Evolutionary conservation across 495 filamentous ascomycete genomes (phyloP), one percentile per base, ranked within the genome.

Genomic region (Aspergillus steynii): DNA sequence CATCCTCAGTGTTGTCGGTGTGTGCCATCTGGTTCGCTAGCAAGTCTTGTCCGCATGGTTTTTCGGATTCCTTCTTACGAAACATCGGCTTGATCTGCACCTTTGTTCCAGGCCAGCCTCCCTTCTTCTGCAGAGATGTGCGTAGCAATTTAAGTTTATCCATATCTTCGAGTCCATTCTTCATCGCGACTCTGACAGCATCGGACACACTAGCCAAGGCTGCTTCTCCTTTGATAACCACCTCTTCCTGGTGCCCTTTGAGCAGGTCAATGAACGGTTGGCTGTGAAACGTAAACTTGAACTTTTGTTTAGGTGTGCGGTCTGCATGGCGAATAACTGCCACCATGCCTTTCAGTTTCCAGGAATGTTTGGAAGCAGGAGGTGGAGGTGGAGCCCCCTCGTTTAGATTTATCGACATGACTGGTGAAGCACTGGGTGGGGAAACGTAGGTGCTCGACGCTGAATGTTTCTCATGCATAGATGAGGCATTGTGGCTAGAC

Each of bases 1-100:
- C 71, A 20, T 74, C 62, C 7, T 51, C 53, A 15, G 54, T 31
- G 14, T 5, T 25, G 7, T 68, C 69, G 61, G 32, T 60, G 7
- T 61, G 15, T 25, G 58, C 56, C 8, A 52, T 56, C 8, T 56
- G 51, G 27, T 45, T 55, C 20, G 37, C 57, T 47, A 55, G 42
- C 46, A 65, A 60, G 45, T 57, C 51, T 61, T 76, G 63, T 20
- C 65, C 73, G 49, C 62, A 57, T 60, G 80, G 71, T 61, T 86
- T 84, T 57, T 88, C 83, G 10, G 81, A 80, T 70, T 88, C 89
- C 54, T 86, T 80, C 73, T 92, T 96, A 46, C 91, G 86, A 74
- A 97, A 99, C 90, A 99, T 93, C 1, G 95, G 95, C 75, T 99
- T 99, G 67, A 99, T 97, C 76, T 99, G 95, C 29, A 99, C 94